These are phyloP conservation scores for Boletales sp. DNA, from an alignment of 768 basidiomycete species.

Conservation along the genomic window DNA sequence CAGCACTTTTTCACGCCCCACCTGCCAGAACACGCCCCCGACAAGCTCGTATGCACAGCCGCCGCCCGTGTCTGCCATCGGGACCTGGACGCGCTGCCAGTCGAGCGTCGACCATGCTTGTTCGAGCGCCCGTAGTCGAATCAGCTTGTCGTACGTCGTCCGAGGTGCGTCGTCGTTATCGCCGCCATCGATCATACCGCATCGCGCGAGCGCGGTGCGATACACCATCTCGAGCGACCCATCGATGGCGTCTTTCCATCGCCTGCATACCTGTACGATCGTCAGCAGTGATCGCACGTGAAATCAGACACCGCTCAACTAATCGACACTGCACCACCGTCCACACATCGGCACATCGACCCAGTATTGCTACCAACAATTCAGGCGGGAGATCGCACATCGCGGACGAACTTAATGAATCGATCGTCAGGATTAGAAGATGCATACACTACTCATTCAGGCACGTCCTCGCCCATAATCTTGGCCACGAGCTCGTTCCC, in stretches of 20 bases:
- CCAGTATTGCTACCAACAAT: slow-evolving; percentile 9
- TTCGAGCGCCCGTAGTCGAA: slow-evolving; percentile 33
- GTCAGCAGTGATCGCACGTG: no score
- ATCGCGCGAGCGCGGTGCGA: slow-evolving; percentile 34
- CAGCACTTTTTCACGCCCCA: slow-evolving; percentile 24
- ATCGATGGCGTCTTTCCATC: slow-evolving; percentile 19
- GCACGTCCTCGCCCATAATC: slow-evolving; percentile 51
- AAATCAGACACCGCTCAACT: slow-evolving; percentile 3
- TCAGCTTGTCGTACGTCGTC: slow-evolving; percentile 29
- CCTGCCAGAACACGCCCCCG: slow-evolving; percentile 53
- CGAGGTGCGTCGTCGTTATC: neutral
- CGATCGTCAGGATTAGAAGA: no score
- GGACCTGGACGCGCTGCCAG: slow-evolving; percentile 25
- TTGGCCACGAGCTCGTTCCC: slow-evolving; percentile 68
- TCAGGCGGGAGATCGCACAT: slow-evolving; percentile 12
- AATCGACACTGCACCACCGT: slow-evolving; percentile 10
- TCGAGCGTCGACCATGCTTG: slow-evolving; percentile 32
- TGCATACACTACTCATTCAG: neutral
- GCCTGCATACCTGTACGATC: slow-evolving; percentile 19
- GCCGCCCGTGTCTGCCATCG: slow-evolving; percentile 30
- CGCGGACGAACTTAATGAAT: no score
- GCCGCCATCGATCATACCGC: slow-evolving; percentile 32
- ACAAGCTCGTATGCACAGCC: slow-evolving; percentile 59
- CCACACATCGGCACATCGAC: slow-evolving; percentile 3
- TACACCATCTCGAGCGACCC: slow-evolving; percentile 34